Evolutionary conservation across 1,284 basidiomycete genomes (phyloP).

Genomic region (Xerocomus minutiporus): DNA sequence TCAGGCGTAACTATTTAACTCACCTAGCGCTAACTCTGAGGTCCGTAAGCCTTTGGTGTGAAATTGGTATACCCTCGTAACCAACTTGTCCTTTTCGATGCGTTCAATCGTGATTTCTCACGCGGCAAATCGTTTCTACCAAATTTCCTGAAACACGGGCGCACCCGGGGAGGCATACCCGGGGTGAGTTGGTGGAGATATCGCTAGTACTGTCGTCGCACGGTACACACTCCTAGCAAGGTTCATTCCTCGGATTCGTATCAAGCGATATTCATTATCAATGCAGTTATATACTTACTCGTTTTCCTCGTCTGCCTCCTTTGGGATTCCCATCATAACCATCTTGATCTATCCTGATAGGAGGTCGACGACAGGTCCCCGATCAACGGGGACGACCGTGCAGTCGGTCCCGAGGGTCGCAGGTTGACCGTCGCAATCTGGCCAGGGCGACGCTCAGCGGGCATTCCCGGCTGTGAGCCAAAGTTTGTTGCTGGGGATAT

Average conservation of each 20-base stretch:
- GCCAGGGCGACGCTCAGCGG: too few species aligned
- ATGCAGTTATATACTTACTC: too few species aligned
- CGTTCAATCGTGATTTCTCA: neutral
- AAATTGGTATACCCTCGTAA: neutral
- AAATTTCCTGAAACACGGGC: neutral
- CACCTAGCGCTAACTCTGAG: neutral
- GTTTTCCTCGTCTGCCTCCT: neutral
- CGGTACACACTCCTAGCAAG: neutral
- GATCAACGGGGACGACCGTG: neutral
- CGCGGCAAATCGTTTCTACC: constrained; percentile 1
- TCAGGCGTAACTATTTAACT: neutral
- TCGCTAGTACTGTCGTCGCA: too few species aligned
- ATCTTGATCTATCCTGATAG: neutral
- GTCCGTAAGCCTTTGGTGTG: neutral
- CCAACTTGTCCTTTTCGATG: neutral
- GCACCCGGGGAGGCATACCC: neutral
- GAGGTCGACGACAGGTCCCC: neutral
- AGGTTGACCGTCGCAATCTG: neutral
- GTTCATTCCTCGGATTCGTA: neutral
- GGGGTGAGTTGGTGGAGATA: neutral
- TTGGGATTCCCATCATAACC: neutral
- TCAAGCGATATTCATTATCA: neutral
- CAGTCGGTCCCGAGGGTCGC: neutral
- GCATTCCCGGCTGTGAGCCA: too few species aligned
- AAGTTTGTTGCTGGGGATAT: neutral